Conservation (phyloP, 768 basidiomycete genomes). For the Tylopilus plumbeoviolaceoides region DNA sequence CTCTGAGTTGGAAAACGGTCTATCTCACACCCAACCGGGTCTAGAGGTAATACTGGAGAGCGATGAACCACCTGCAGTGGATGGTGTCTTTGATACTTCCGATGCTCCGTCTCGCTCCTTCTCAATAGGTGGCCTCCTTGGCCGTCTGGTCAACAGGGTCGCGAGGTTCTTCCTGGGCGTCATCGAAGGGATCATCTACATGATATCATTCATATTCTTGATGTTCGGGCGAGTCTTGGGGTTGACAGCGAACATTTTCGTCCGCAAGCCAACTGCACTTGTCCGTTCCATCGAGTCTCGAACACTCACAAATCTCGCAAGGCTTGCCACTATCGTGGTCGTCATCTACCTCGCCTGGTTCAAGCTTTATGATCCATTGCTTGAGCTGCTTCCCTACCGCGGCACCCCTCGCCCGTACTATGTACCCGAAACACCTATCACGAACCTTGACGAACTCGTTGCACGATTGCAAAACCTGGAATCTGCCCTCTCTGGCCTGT, state of each 20-base stretch:
- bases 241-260: slow-evolving; percentile 41
- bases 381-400: slow-evolving; percentile 33
- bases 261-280: slow-evolving; percentile 46
- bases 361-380: slow-evolving; percentile 36
- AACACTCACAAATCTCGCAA: slow-evolving; percentile 33
- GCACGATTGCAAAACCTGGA: slow-evolving; percentile 63
- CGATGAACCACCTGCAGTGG: slow-evolving; percentile 44
- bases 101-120: slow-evolving; percentile 26
- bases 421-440: slow-evolving; percentile 55
- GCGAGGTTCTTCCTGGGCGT: slow-evolving; percentile 28
- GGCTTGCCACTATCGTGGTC: slow-evolving; percentile 41
- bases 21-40: slow-evolving; percentile 44
- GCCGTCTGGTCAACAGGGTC: slow-evolving; percentile 38
- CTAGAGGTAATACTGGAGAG: slow-evolving; percentile 63
- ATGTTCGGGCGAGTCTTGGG: slow-evolving; percentile 48
- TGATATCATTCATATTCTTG: slow-evolving; percentile 36
- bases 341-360: slow-evolving; percentile 45
- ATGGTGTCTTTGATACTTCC: slow-evolving; percentile 24
- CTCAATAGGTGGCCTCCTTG: slow-evolving; percentile 46
- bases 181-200: slow-evolving; percentile 23
- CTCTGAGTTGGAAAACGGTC: slow-evolving; percentile 17
- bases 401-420: slow-evolving; percentile 37
- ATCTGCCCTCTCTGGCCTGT: slow-evolving; percentile 55
- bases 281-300: slow-evolving; percentile 31
- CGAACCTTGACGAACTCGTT: slow-evolving; percentile 63